phyloP scores from a whole-genome alignment of 495 filamentous ascomycete genomes.

The Podospora conica region DNA sequence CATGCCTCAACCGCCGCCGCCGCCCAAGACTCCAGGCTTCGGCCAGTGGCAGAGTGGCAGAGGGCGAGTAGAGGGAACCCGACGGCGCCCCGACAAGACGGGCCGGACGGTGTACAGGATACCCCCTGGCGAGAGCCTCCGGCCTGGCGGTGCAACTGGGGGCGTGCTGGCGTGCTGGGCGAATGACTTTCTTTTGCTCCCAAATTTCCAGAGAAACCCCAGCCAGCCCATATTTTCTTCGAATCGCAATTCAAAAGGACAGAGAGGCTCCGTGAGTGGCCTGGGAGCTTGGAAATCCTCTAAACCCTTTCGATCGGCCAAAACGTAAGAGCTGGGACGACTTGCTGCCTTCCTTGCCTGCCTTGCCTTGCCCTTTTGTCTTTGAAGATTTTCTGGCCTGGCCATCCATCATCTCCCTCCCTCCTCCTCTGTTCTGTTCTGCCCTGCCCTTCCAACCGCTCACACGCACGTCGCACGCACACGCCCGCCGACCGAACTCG shows the following conservation, averaged over 20 bases:
- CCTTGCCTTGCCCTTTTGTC: constrained; percentile 6
- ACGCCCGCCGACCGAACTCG: background rate
- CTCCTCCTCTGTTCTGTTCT: background rate
- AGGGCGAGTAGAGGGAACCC: background rate
- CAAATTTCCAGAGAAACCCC: constrained; percentile 29
- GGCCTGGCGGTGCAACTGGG: background rate
- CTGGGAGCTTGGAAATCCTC: constrained; percentile 22
- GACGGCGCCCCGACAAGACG: background rate
- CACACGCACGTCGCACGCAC: background rate
- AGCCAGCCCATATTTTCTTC: constrained; percentile 29
- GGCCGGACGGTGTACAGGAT: background rate
- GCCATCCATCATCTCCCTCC: constrained; percentile 11
- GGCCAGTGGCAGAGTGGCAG: background rate
- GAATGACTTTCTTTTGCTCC: constrained; percentile 21
- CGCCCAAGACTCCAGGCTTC: too few species aligned
- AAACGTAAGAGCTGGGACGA: constrained; percentile 14
- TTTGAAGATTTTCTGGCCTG: constrained; percentile 15
- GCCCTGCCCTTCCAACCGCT: background rate
- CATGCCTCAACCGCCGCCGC: background rate
- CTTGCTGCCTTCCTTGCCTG: constrained; percentile 14
- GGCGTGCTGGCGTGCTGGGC: constrained; percentile 11
- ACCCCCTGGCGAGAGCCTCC: background rate
- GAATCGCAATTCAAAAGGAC: constrained; percentile 23
- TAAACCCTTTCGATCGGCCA: constrained; percentile 30
- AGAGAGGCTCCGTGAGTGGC: constrained; percentile 19